Base-by-base conservation (phyloP, 1,284 basidiomycete species). In the Heterobasidion irregulare region DNA sequence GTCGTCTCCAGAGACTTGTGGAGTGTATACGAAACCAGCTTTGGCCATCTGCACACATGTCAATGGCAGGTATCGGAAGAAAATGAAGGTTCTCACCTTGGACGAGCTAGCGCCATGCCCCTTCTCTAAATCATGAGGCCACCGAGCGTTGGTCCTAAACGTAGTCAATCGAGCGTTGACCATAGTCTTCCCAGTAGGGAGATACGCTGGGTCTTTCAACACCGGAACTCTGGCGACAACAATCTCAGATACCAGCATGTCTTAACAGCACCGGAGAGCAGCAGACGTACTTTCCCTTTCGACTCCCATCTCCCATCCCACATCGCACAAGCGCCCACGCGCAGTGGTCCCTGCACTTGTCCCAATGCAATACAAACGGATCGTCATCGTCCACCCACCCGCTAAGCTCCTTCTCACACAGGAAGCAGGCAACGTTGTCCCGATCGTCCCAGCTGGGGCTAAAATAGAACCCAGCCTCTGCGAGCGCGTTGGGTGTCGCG, bases 401-500 rank as follows among this genome's bases (percentile, higher is more conserved):
- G 51, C 81, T 80, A 9, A 94, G 75, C 58, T 84, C 76, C 63
- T 92, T 88, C 49, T 75, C 76, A 69, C 92, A 94, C 53, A 84
- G 68, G 65, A 84, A 92, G 67, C 92, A 94, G 6, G 76, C 76
- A 26, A 87, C 87, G 59, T 79, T 83, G 68, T 91, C 89, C 33
- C 72, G 73, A 57, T 84, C 79, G 10, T 80, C 76, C 58, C 70
- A 70, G 61, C 78, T 79, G 0, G 89, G 88, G 55, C 75, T 75
- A 68, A 77, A 91, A 73, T 81, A 92, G 72, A 94, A 94, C 12
- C 92, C 92, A 2, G 92, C 92, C 58, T 86, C 80, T 1, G 92
- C 86, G 32, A 94, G 80, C 4, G 77, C 73, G 50, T 76, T 69
- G 1, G 92, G 83, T 47, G 79, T 92, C 48, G 92, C 84, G 57